Evolutionary conservation across 1,139 yeast species (phyloP), one percentile per base, ranked within the genome.

Genomic region (Saccharomyces hybrid): DNA sequence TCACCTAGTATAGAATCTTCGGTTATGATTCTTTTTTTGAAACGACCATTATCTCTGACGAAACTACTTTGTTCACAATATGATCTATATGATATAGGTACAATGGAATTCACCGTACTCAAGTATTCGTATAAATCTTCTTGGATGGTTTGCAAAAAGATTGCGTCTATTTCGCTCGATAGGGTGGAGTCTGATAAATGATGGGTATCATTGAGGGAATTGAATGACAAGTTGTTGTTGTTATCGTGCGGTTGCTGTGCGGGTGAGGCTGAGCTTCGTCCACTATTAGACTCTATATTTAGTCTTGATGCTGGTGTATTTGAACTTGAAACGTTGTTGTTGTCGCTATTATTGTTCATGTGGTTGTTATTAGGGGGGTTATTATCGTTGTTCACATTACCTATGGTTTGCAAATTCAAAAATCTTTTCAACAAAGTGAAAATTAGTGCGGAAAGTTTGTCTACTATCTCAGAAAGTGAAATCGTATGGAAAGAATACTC

Each of bases 81-180:
- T 16, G 57, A 48, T 32, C 53, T 54, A 42, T 60, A 61, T 4
- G 61, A 53, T n/a, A 51, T n/a, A 19, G 64, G 64, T 2, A 61
- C 57, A n/a, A 59, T 55, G 2, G 59, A 52, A 28, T 60, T 58
- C 0, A 59, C 62, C 2, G 62, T 58, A 24, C 54, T 54, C n/a
- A 61, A 48, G 34, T 60, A 61, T 12, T 58, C 59, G 44, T 61
- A 61, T 19, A 61, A 31, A 51, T 60, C 63, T 21, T 56, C 60
- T 48, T 58, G 57, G 19, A 59, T 57, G 8, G 53, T 32, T 34
- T 58, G 54, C 14, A 52, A 29, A n/a, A 60, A 34, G 12, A 52
- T 42, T 7, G 47, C 42, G 38, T 44, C 49, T 12, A 48, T 38
- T 38, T 38, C 44, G 21, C 11, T 38, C 19, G 44, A 38, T n/a